Evolutionary conservation across 2,329 filamentous ascomycete species (phyloP).

Genomic region (Pestalotiopsis sp.): DNA sequence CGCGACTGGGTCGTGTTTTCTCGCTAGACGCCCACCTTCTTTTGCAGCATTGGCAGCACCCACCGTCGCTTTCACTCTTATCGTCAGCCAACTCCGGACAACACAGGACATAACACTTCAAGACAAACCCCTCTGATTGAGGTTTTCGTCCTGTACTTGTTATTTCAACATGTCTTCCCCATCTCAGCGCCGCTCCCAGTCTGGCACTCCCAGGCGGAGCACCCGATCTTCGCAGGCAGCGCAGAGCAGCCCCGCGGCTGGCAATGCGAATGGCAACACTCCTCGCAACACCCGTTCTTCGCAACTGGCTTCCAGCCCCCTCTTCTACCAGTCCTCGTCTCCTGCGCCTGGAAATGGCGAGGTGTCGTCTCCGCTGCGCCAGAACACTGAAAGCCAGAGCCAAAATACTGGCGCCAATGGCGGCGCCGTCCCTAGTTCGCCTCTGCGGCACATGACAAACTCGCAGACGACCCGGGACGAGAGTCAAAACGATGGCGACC

Average conservation of each 20-base stretch:
- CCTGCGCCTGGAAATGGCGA: conserved; percentile 36
- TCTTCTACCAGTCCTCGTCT: conserved; percentile 69
- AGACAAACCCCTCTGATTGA: background rate
- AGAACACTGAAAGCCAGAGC: conserved; percentile 59
- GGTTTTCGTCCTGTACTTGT: conserved; percentile 5
- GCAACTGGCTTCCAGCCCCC: conserved; percentile 73
- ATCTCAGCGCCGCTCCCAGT: conserved; percentile 55
- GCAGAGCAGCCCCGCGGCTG: conserved; percentile 46
- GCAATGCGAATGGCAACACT: conserved; percentile 35
- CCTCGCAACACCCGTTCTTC: conserved; percentile 48
- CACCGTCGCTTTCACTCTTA: conserved; percentile 5
- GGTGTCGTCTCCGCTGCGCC: conserved; percentile 55
- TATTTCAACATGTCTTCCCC: conserved; percentile 63
- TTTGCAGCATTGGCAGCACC: background rate
- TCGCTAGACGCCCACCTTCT: conserved; percentile 2
- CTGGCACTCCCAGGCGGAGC: conserved; percentile 55
- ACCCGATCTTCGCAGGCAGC: conserved; percentile 56
- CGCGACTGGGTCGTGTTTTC: conserved; percentile 25
- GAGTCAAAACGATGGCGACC: conserved; percentile 57
- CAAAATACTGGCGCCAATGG: conserved; percentile 48
- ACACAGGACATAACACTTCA: background rate
- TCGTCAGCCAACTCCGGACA: background rate
- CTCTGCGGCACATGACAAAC: conserved; percentile 60
- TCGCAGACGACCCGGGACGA: conserved; percentile 50
- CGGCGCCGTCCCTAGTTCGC: conserved; percentile 54